phyloP scores from a whole-genome alignment of 768 basidiomycete species.

The Lentinula boryana region DNA sequence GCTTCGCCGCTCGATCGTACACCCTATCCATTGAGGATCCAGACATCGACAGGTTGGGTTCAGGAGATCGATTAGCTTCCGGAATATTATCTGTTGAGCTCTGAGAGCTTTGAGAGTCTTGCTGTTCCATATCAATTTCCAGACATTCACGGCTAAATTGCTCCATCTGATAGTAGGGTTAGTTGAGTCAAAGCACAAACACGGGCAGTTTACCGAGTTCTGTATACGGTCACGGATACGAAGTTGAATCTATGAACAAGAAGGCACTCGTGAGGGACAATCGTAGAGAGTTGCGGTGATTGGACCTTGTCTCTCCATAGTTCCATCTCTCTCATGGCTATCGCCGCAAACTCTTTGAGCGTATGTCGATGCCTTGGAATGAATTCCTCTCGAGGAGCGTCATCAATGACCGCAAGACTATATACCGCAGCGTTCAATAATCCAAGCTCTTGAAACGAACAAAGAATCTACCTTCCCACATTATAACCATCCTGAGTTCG shows the following conservation, averaged over 20 bases:
- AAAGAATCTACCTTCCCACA: slow-evolving; percentile 58
- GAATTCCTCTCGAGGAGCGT: slow-evolving; percentile 77
- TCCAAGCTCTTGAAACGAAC: not conserved
- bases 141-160: slow-evolving; percentile 92
- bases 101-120: slow-evolving; percentile 18
- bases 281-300: not conserved
- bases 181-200: not conserved
- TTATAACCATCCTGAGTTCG: slow-evolving; percentile 88
- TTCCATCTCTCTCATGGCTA: slow-evolving; percentile 94
- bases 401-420: slow-evolving; percentile 76
- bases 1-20: slow-evolving; percentile 84
- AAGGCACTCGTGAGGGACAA: not conserved
- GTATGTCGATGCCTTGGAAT: slow-evolving; percentile 86
- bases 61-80: not conserved
- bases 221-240: slow-evolving; percentile 89
- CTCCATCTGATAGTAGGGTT: slow-evolving; percentile 62
- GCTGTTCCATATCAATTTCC: slow-evolving; percentile 70
- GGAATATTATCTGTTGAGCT: not conserved
- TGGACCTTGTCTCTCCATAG: slow-evolving; percentile 87
- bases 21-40: slow-evolving; percentile 73
- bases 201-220: slow-evolving; percentile 53
- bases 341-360: slow-evolving; percentile 91
- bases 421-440: not conserved
- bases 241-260: slow-evolving; percentile 63
- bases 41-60: slow-evolving; percentile 20